These are phyloP conservation scores for Fusarium sp. DNA, from an alignment of 2,329 filamentous ascomycete species.

Conservation along the genomic window DNA sequence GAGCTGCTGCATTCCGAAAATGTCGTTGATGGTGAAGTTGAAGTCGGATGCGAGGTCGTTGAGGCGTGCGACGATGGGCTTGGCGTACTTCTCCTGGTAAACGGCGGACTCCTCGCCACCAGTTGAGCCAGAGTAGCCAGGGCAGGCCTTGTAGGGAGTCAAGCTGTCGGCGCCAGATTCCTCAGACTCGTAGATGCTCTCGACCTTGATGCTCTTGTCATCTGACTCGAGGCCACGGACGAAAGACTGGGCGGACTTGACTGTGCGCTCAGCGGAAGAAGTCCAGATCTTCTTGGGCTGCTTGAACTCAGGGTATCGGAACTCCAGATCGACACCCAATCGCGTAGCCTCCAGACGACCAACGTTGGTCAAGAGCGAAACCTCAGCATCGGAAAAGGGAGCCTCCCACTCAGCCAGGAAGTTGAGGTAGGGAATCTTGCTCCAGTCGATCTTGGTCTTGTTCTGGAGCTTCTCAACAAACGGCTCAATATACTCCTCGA, in stretches of 20 bases:
- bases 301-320: slow-evolving; percentile 68
- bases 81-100: slow-evolving; percentile 69
- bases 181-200: slow-evolving; percentile 68
- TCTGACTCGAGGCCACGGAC: slow-evolving; percentile 68
- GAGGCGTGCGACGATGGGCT: slow-evolving; percentile 70
- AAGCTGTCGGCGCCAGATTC: slow-evolving; percentile 70
- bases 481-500: slow-evolving; percentile 68
- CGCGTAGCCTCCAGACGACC: slow-evolving; percentile 72
- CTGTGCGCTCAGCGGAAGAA: slow-evolving; percentile 72
- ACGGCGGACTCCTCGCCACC: slow-evolving; percentile 67
- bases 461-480: slow-evolving; percentile 71
- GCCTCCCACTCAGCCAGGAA: slow-evolving; percentile 70
- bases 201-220: slow-evolving; percentile 66
- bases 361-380: slow-evolving; percentile 71
- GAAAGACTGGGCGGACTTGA: slow-evolving; percentile 69
- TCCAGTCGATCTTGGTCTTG: slow-evolving; percentile 68
- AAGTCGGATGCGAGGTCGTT: slow-evolving; percentile 67
- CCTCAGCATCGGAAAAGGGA: slow-evolving; percentile 68
- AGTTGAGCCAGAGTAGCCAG: slow-evolving; percentile 69
- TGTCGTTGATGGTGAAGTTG: slow-evolving; percentile 73
- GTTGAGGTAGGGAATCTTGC: slow-evolving; percentile 64
- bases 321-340: slow-evolving; percentile 69
- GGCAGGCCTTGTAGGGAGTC: slow-evolving; percentile 75
- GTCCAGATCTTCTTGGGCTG: slow-evolving; percentile 71
- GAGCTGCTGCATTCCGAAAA: slow-evolving; percentile 75